A percentile compares a stretch with the other conserved stretches of the same genome.
Evolutionary conservation across 352 stramenopile species (phyloP).

Genomic region (Globisporangium viniferum): DNA sequence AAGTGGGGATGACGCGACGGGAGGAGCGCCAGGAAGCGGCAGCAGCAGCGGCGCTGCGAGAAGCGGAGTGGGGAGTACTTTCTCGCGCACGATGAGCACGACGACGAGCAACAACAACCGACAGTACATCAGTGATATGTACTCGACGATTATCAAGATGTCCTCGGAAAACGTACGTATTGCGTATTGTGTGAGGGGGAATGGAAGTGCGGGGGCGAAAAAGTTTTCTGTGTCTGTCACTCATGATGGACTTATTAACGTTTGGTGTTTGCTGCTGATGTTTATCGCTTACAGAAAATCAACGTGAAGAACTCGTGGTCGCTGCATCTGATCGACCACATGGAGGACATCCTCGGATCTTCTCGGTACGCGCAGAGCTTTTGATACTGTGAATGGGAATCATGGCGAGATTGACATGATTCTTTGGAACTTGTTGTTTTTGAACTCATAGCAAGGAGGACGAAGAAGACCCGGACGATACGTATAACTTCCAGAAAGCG

Average conservation of each 20-base stretch:
- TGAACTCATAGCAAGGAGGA: slow-evolving; percentile 19
- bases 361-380: slow-evolving; percentile 37
- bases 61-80: neutral
- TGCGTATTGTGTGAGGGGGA: neutral
- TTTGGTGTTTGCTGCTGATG: neutral
- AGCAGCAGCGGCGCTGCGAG: neutral
- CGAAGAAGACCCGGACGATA: slow-evolving; percentile 43
- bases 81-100: slow-evolving; percentile 11
- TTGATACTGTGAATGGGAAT: neutral
- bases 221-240: neutral
- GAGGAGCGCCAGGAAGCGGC: neutral
- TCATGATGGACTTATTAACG: neutral
- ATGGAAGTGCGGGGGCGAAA: neutral
- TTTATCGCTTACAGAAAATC: slow-evolving; percentile 84
- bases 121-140: slow-evolving; percentile 90
- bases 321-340: slow-evolving; percentile 96
- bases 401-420: neutral
- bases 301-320: slow-evolving; percentile 97
- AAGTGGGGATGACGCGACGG: slow-evolving; percentile 1
- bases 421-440: neutral
- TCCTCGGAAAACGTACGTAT: slow-evolving; percentile 83
- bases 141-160: slow-evolving; percentile 91
- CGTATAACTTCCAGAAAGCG: slow-evolving; percentile 97
- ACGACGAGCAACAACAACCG: slow-evolving; percentile 30
- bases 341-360: slow-evolving; percentile 91